phyloP scores from a whole-genome alignment of 164 flowering plant species.

The Cinnamomum micranthum region DNA sequence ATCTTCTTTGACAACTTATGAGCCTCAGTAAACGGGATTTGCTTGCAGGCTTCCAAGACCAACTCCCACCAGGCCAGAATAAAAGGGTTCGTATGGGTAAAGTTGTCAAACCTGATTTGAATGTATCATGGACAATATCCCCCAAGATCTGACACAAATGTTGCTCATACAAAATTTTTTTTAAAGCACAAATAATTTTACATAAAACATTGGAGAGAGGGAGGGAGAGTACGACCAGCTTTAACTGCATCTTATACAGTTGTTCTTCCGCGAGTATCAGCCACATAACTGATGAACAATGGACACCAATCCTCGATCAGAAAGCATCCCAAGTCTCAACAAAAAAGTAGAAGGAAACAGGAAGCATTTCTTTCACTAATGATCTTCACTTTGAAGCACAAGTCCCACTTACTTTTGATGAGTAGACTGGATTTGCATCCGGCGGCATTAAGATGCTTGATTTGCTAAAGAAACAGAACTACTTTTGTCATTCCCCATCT shows the following conservation, averaged over 20 bases:
- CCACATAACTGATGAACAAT: background rate
- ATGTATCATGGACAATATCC: background rate
- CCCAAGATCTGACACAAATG: background rate
- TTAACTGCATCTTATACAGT: background rate
- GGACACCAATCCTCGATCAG: background rate
- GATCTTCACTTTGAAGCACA: background rate
- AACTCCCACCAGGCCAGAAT: no score
- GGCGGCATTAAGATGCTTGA: background rate
- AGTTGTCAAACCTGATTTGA: no score
- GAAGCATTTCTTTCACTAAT: no score
- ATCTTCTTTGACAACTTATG: no score
- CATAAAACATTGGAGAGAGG: background rate
- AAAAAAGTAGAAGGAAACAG: no score
- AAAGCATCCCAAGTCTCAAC: background rate
- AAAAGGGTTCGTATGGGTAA: no score
- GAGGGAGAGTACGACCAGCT: background rate
- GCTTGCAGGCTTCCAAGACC: no score
- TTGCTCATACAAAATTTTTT: background rate
- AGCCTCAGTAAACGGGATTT: no score
- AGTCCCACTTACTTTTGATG: background rate
- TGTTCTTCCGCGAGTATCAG: background rate
- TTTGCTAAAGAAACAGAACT: background rate
- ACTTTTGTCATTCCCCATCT: background rate
- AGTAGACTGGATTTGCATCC: background rate
- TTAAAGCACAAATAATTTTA: background rate